Percentiles rank a stretch among this genome's conserved stretches.
phyloP scores from a whole-genome alignment of 2,329 filamentous ascomycete species.

The Periconia macrospinosa region DNA sequence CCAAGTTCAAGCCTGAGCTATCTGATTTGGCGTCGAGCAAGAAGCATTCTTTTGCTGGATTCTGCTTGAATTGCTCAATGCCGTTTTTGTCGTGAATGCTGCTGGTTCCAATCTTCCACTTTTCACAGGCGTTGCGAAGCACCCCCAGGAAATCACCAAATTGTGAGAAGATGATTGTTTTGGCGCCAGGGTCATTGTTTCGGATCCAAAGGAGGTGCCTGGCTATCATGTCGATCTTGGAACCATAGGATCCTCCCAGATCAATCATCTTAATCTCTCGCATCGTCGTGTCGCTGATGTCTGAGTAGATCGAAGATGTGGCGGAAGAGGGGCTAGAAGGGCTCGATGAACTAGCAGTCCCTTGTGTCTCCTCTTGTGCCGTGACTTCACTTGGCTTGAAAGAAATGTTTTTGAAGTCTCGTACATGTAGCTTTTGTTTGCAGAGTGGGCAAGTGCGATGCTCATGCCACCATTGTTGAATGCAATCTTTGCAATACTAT shows the following conservation, averaged over 20 bases:
- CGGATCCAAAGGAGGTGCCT: constrained; percentile 85
- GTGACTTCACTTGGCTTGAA: constrained; percentile 75
- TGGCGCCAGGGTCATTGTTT: constrained; percentile 79
- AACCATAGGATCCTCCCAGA: constrained; percentile 74
- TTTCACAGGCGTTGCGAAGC: constrained; percentile 68
- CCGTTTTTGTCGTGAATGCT: constrained; percentile 71
- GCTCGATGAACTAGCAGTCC: constrained; percentile 16
- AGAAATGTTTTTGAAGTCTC: constrained; percentile 82
- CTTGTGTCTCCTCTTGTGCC: constrained; percentile 61
- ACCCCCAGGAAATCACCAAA: constrained; percentile 80
- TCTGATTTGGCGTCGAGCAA: constrained; percentile 87
- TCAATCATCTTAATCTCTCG: constrained; percentile 82
- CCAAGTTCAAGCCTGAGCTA: constrained; percentile 84
- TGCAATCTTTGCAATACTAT: constrained; percentile 87
- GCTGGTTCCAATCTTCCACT: constrained; percentile 72
- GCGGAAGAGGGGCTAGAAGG: constrained; percentile 26
- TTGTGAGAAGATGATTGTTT: constrained; percentile 93
- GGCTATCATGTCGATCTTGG: constrained; percentile 76
- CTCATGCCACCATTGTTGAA: constrained; percentile 73
- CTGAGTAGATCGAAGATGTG: constrained; percentile 69
- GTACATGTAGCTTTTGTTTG: constrained; percentile 66
- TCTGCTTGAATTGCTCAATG: constrained; percentile 74
- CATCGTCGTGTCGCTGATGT: constrained; percentile 71
- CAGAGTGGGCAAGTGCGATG: constrained; percentile 83
- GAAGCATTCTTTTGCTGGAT: constrained; percentile 77